Percentiles rank a stretch among this genome's conserved stretches.
Conservation (phyloP, 169 alveolate species). For the Plasmodium adleri region DNA sequence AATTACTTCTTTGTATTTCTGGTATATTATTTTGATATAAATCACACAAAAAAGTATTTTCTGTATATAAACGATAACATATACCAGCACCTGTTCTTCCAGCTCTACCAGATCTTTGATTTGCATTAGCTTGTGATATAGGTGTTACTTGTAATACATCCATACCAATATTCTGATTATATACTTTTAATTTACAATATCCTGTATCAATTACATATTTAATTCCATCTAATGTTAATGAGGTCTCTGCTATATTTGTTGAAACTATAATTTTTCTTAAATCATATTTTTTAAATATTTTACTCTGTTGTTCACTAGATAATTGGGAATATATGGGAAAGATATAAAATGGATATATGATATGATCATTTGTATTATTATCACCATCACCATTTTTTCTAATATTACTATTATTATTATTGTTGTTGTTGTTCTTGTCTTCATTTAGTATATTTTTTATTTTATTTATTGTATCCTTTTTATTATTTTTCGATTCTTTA, state of each 20-base stretch:
- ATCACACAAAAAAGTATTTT: slow-evolving; percentile 95
- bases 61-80: slow-evolving; percentile 99
- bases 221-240: slow-evolving; percentile 99
- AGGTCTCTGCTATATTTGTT: slow-evolving; percentile 99
- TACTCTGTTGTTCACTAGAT: slow-evolving; percentile 97
- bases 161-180: slow-evolving; percentile 99
- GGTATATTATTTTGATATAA: slow-evolving; percentile 98
- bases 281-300: slow-evolving; percentile 84
- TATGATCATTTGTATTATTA: slow-evolving; percentile 36
- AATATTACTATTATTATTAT: slow-evolving; percentile 6
- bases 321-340: slow-evolving; percentile 99
- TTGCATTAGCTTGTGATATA: slow-evolving; percentile 99
- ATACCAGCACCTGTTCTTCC: slow-evolving; percentile 99
- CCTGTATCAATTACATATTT: slow-evolving; percentile 99
- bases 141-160: slow-evolving; percentile 99
- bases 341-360: slow-evolving; percentile 89
- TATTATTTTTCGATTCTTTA: slow-evolving; percentile 61
- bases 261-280: slow-evolving; percentile 96
- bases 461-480: slow-evolving; percentile 65
- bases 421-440: neutral
- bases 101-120: slow-evolving; percentile 99
- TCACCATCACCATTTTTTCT: slow-evolving; percentile 24
- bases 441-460: slow-evolving; percentile 28
- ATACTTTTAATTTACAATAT: slow-evolving; percentile 98
- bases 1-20: slow-evolving; percentile 99